A percentile compares a stretch with the other conserved stretches of the same genome.
These are phyloP conservation scores for Erigeron canadensis DNA, from an alignment of 129 eudicot genomes.

Conservation along the genomic window DNA sequence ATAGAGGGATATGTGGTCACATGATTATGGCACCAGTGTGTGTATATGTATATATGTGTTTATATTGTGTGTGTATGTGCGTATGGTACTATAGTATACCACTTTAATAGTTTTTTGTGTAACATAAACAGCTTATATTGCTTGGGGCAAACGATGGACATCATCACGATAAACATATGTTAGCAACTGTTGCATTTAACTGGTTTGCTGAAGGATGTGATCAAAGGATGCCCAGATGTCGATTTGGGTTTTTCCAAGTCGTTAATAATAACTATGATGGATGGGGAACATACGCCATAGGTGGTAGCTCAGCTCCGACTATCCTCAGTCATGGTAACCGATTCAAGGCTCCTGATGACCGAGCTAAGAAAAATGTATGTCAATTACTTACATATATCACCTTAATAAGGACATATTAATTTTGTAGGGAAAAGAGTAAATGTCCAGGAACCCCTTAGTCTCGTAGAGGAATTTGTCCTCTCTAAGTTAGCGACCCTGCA, in stretches of 20 bases:
- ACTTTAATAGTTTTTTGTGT: too few species aligned
- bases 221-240: constrained; percentile 80
- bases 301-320: constrained; percentile 73
- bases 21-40: too few species aligned
- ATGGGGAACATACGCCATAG: constrained; percentile 84
- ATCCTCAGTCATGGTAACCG: constrained; percentile 87
- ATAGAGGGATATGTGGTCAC: too few species aligned
- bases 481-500: too few species aligned
- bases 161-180: constrained; percentile 51
- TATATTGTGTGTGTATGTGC: too few species aligned
- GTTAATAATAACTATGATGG: constrained; percentile 77
- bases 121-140: constrained; percentile 51
- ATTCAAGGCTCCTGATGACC: constrained; percentile 51
- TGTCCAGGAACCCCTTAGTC: too few species aligned
- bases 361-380: constrained; percentile 50
- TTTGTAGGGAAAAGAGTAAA: neutral
- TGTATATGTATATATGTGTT: too few species aligned
- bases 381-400: neutral
- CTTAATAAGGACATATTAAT: neutral
- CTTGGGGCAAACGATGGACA: constrained; percentile 59
- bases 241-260: constrained; percentile 72
- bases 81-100: too few species aligned
- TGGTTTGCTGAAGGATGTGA: constrained; percentile 57
- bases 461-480: too few species aligned
- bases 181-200: constrained; percentile 68